Evolutionary conservation across 805 yeast species (phyloP).

Genomic region (Maudiozyma turicensis): DNA sequence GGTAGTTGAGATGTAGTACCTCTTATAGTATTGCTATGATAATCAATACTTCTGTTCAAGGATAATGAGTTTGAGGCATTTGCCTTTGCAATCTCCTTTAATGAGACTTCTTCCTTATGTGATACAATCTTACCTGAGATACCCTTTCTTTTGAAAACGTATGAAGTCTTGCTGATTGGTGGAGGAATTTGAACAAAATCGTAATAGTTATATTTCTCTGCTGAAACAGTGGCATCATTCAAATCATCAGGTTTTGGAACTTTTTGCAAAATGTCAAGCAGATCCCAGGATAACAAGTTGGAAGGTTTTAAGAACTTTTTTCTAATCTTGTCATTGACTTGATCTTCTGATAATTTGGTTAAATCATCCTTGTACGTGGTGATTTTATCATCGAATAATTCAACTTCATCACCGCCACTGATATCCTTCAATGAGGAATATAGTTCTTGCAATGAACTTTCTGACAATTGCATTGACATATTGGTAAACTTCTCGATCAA

Average conservation of each 20-base stretch:
- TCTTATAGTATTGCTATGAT: conserved; percentile 48
- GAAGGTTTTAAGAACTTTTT: conserved; percentile 52
- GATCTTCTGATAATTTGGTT: not conserved
- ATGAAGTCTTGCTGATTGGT: conserved; percentile 50
- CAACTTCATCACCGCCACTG: conserved; percentile 14
- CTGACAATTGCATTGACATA: not conserved
- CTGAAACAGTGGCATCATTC: conserved; percentile 11
- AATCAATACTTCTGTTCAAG: conserved; percentile 54
- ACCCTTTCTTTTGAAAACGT: conserved; percentile 65
- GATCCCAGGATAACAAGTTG: conserved; percentile 52
- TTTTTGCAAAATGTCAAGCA: conserved; percentile 60
- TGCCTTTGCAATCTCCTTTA: conserved; percentile 35
- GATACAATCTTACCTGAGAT: conserved; percentile 58
- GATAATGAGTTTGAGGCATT: conserved; percentile 66
- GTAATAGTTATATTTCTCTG: conserved; percentile 26
- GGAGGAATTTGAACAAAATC: conserved; percentile 50
- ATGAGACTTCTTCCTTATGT: conserved; percentile 53
- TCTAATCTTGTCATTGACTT: conserved; percentile 3
- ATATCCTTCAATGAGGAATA: conserved; percentile 15
- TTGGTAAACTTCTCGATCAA: not conserved
- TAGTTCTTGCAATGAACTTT: conserved; percentile 14
- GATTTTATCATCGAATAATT: conserved; percentile 43
- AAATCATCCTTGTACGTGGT: conserved; percentile 6
- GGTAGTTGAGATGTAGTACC: conserved; percentile 76
- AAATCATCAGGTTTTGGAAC: conserved; percentile 32